A percentile compares a stretch with the other conserved stretches of the same genome.
Evolutionary conservation across 225 moss, liverwort and hornwort genomes (phyloP).

Genomic region (Anthoceros angustus): DNA sequence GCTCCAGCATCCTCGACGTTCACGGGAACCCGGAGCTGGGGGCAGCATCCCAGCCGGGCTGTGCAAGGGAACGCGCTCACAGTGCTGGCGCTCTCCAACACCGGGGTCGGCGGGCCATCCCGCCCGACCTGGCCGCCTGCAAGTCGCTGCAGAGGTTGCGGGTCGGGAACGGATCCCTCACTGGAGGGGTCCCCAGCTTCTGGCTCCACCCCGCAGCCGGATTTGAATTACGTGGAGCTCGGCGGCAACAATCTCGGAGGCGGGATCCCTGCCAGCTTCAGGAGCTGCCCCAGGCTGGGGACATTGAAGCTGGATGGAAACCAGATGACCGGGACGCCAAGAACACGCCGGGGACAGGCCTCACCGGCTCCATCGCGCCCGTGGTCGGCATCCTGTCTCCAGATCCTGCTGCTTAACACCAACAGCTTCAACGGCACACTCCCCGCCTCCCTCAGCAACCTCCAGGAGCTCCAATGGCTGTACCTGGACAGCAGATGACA

Average conservation of each 20-base stretch:
- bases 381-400: neutral
- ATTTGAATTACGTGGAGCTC: slow-evolving; percentile 9
- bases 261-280: slow-evolving; percentile 15
- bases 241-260: slow-evolving; percentile 15
- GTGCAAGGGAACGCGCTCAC: neutral
- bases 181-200: slow-evolving; percentile 11
- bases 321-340: neutral
- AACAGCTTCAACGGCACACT: neutral
- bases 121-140: neutral
- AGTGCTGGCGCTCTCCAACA: neutral
- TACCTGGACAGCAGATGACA: neutral
- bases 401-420: neutral
- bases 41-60: neutral
- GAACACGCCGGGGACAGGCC: neutral
- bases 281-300: neutral
- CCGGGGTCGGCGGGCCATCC: neutral
- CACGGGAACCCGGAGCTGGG: neutral
- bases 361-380: neutral
- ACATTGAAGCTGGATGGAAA: neutral
- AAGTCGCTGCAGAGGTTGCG: neutral
- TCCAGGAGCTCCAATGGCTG: neutral
- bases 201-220: slow-evolving; percentile 13
- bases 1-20: neutral
- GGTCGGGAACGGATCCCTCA: slow-evolving; percentile 7
- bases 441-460: neutral